Percentiles rank a stretch among this genome's conserved stretches.
Conservation (phyloP, 352 stramenopile genomes). For the Phytopythium ostracodes region DNA sequence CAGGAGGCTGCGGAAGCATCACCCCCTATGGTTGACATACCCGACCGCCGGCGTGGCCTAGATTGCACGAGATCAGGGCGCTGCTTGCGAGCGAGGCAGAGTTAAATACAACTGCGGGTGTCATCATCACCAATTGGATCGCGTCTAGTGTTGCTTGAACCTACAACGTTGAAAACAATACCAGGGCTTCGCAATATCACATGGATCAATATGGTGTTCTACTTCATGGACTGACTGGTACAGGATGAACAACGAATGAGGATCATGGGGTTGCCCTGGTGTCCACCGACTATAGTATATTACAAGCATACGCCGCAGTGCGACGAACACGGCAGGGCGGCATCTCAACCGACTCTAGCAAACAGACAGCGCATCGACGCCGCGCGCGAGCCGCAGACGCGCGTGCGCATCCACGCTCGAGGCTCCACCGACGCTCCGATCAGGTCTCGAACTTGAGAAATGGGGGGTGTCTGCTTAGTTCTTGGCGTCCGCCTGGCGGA, state of each 20-base stretch:
- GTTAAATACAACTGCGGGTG: background rate
- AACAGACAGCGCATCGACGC: constrained; percentile 5
- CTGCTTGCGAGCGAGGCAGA: background rate
- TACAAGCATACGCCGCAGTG: constrained; percentile 4
- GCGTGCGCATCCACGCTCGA: too few species aligned
- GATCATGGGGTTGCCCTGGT: background rate
- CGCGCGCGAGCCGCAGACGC: background rate
- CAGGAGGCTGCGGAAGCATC: background rate
- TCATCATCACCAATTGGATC: background rate
- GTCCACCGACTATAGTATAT: constrained; percentile 9
- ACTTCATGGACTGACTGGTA: background rate
- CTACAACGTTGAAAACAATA: too few species aligned
- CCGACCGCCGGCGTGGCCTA: background rate
- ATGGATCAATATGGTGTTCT: too few species aligned
- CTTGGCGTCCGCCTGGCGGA: constrained; percentile 72
- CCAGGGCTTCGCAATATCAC: too few species aligned
- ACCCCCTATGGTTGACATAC: background rate
- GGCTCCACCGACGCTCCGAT: background rate
- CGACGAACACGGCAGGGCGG: constrained; percentile 2
- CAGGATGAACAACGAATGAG: background rate
- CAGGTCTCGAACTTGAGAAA: constrained; percentile 5
- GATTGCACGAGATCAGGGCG: background rate
- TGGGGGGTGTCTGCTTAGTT: constrained; percentile 43
- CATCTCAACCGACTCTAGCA: constrained; percentile 9
- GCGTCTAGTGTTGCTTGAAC: background rate